Evolutionary conservation across 116 monocot genomes (phyloP), one percentile per base, ranked within the genome.

Genomic region (Posidonia oceanica): DNA sequence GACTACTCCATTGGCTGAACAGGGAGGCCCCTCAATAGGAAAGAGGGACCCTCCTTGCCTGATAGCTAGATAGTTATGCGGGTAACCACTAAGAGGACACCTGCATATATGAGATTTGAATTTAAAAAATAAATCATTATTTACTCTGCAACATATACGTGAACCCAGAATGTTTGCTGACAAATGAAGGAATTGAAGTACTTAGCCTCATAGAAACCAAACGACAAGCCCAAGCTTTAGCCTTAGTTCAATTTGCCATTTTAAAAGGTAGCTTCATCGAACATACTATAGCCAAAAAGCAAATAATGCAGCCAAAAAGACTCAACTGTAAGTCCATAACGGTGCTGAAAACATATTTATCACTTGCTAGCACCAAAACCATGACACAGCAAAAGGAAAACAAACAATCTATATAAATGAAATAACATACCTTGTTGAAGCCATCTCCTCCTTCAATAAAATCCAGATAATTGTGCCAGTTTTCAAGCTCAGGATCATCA

Each of bases 61-160:
- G 83, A 86, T 67, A 86, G 76, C 82, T 76, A 95, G 84, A 91
- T 91, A 83, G 66, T 93, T 93, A 99, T 78, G 87, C 82, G 82
- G 91, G 71, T 87, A 87, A 98, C 85, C 86, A 93, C 75, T 88
- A 85, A 91, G 82, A 91, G 89, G 82, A 92, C 73, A 98, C 98
- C 98, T 98, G 98, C 98, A 98, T 90, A 64, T 90, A 93, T 90
- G 87, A 98, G 90, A 93, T 93, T 84, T 72, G 71, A 82, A 83
- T 83, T 87, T 89, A 66, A 82, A 90, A 78, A 72, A 79, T 41
- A 58, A 15, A 77, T 80, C 57, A 75, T 79, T 42, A 85, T 80
- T 88, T 74, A 75, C 70, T 80, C 23, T 74, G 60, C 64, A 87
- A 80, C 65, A 82, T 68, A 76, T 76, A 81, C 69, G 77, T 83